These are phyloP conservation scores for Diaporthe destruens DNA, from an alignment of 2,329 filamentous ascomycete genomes.

Conservation along the genomic window DNA sequence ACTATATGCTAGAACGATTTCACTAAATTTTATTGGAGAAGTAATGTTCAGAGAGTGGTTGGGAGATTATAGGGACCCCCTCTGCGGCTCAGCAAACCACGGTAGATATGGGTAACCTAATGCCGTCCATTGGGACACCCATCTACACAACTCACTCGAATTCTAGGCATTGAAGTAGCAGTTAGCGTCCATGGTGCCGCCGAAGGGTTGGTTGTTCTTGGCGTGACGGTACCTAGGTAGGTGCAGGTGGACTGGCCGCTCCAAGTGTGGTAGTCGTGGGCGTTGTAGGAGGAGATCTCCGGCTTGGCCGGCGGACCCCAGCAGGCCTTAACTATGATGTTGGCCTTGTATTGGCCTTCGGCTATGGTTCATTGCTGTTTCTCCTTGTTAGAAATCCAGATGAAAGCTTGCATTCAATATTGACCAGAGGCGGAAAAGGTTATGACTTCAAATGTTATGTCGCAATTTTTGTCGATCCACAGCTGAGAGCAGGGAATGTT, in stretches of 20 bases:
- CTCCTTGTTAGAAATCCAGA: neutral
- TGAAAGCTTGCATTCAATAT: too few relatives aligned
- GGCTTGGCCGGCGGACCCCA: slow-evolving; percentile 1
- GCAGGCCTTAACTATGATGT: neutral
- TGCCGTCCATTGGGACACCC: neutral
- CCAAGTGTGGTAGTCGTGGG: slow-evolving; percentile 16
- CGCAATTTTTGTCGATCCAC: slow-evolving; percentile 14
- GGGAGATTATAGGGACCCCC: too few relatives aligned
- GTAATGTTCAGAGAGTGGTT: too few relatives aligned
- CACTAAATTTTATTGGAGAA: too few relatives aligned
- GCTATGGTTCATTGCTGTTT: neutral
- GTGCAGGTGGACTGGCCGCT: slow-evolving; percentile 18
- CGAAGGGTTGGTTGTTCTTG: neutral
- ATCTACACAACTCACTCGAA: neutral
- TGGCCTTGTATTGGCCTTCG: neutral
- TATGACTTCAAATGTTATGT: neutral
- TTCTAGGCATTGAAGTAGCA: slow-evolving; percentile 17
- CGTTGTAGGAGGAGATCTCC: neutral
- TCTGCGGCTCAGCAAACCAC: too few relatives aligned
- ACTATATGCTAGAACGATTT: too few relatives aligned
- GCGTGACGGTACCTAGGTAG: too few relatives aligned
- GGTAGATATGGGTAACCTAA: neutral
- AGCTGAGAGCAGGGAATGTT: slow-evolving; percentile 10
- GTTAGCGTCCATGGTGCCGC: slow-evolving; percentile 6
- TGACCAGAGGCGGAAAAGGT: too few relatives aligned